Evolutionary conservation across 1,284 basidiomycete genomes (phyloP), one percentile per base, ranked within the genome.

Genomic region (Anthracocystis setariae): DNA sequence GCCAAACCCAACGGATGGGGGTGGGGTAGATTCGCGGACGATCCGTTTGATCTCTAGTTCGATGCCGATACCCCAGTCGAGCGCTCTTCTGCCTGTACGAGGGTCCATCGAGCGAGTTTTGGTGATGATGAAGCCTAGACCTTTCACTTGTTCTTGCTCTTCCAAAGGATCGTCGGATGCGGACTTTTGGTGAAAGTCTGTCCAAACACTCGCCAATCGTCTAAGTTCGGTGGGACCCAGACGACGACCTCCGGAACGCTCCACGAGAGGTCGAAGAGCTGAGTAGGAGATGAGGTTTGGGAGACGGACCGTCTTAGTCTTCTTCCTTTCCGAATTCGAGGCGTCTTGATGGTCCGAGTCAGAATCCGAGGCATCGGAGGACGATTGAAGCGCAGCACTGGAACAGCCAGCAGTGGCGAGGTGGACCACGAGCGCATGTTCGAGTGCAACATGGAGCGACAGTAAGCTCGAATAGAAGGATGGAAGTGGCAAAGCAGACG

Each of bases 381-480:
- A 57, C 9, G 73, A 46, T 25, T 74, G 61, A 4, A 73, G 44
- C 0, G 72, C 64, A 12, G 73, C 69, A 18, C 57, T 62, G 21
- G 69, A 61, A 8, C 71, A 73, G 8, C 77, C 79, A 0, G 68
- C 53, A 2, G 79, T 81, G 18, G 79, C 78, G 32, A 81, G 69
- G 40, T 81, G 78, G 3, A 81, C 76, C 3, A 81, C 71, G 3
- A 81, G 60, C 12, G 74, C 70, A 32, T 80, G 78, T 27, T 81
- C 79, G 8, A 81, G 53, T 8, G 78, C 79, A 1, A 60, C 56
- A 29, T 81, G 79, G 4, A 74, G 59, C 5, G 70, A 55, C 46
- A 77, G 25, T 7, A 81, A 43, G 25, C 65, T 68, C 35, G 76
- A 55, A n/a, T 65, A 72, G 46, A 76, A 66, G 1, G 56, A 42